Percentiles rank a stretch among this genome's conserved stretches.
phyloP scores from a whole-genome alignment of 305 asterid species.

The Fraxinus sp. region DNA sequence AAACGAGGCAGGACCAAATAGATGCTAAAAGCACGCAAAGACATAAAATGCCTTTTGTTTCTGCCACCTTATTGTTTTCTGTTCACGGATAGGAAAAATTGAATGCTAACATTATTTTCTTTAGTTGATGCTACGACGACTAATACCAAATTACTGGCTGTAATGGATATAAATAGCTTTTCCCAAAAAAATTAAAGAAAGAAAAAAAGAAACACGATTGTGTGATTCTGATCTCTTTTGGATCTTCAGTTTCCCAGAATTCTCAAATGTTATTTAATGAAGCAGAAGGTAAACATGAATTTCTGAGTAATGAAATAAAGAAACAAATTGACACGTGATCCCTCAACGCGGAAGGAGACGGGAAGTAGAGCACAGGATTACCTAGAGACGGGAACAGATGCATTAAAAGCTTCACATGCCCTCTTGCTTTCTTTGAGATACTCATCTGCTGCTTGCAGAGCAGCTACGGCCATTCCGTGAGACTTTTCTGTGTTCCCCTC shows the following conservation, averaged over 20 bases:
- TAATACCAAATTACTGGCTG: background rate
- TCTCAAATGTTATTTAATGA: background rate
- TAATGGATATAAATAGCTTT: background rate
- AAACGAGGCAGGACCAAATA: background rate
- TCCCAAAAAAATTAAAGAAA: background rate
- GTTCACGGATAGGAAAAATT: background rate
- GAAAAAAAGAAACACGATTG: background rate
- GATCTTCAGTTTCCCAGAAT: background rate
- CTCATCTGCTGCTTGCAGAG: slow-evolving; percentile 96
- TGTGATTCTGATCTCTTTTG: background rate
- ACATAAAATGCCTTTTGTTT: background rate
- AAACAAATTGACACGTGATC: background rate
- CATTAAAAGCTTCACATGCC: slow-evolving; percentile 76
- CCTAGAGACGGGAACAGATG: slow-evolving; percentile 80
- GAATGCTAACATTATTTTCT: background rate
- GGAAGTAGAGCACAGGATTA: slow-evolving; percentile 31
- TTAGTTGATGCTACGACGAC: background rate
- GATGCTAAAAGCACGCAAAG: background rate
- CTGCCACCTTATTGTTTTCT: background rate
- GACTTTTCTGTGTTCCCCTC: slow-evolving; percentile 96
- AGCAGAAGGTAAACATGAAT: background rate
- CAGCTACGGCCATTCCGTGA: background rate
- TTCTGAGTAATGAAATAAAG: background rate
- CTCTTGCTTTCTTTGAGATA: slow-evolving; percentile 93
- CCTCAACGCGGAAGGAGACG: background rate